Evolutionary conservation across 2,329 filamentous ascomycete species (phyloP).

Genomic region (Aureobasidium sp.): DNA sequence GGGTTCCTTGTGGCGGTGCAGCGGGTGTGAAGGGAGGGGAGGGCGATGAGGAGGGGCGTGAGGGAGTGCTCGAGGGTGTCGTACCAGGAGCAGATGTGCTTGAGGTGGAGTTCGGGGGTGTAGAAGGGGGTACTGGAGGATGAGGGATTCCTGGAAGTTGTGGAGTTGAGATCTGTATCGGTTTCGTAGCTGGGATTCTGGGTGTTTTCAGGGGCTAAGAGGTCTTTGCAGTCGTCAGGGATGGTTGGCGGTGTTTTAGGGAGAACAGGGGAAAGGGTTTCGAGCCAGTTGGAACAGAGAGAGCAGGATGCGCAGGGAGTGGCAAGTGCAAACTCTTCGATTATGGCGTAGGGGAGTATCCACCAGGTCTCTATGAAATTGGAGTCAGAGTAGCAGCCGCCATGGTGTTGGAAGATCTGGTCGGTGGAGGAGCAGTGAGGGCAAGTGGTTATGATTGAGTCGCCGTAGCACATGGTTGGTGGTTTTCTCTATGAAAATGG

Average conservation of each 20-base stretch:
- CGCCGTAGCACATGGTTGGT: background rate
- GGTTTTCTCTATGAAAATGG: background rate
- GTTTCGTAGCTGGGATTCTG: too few species aligned
- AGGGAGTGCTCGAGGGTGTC: background rate
- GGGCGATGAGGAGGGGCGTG: background rate
- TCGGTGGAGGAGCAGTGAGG: background rate
- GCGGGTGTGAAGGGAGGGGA: background rate
- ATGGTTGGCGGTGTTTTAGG: too few species aligned
- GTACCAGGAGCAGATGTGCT: background rate
- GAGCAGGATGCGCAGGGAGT: background rate
- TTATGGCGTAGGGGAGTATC: background rate
- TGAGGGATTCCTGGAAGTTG: background rate
- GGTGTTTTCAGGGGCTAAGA: too few species aligned
- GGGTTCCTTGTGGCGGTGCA: background rate
- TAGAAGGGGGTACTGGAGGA: background rate
- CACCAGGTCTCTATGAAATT: background rate
- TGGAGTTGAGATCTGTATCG: too few species aligned
- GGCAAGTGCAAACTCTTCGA: background rate
- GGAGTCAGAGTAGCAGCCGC: background rate
- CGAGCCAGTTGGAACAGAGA: background rate
- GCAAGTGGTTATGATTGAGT: background rate
- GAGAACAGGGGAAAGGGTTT: background rate
- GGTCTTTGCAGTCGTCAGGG: too few species aligned
- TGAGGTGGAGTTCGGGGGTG: too few species aligned
- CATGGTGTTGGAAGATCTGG: background rate